These are phyloP conservation scores for Diversispora eburnea DNA, from an alignment of 192 early-diverging fungal genomes.

Conservation along the genomic window DNA sequence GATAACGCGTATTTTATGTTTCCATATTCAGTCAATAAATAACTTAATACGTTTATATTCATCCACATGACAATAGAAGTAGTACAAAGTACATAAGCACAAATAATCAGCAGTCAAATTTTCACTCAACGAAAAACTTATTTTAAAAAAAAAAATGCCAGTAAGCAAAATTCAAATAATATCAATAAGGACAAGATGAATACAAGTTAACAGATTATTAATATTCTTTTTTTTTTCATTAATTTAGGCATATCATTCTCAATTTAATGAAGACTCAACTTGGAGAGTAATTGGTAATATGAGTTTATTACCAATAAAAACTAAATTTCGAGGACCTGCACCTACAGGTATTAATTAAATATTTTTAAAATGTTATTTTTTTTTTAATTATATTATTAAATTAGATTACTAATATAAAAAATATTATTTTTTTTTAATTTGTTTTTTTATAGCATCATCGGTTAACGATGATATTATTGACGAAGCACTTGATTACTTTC, in stretches of 20 bases:
- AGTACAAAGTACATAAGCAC: no score
- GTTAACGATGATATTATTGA: slow-evolving; percentile 84
- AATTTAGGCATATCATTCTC: slow-evolving; percentile 80
- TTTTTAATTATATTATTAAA: background rate
- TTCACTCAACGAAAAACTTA: no score
- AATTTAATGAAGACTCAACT: slow-evolving; percentile 63
- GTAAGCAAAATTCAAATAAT: no score
- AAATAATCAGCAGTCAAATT: no score
- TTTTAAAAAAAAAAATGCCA: no score
- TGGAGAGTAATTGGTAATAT: slow-evolving; percentile 77
- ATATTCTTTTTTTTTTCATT: no score
- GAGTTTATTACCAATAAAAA: slow-evolving; percentile 84
- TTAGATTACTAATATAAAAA: background rate
- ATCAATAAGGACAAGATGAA: no score
- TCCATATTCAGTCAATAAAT: no score
- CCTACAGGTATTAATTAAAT: slow-evolving; percentile 49
- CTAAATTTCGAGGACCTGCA: slow-evolving; percentile 81
- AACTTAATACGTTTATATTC: no score
- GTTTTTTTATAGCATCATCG: slow-evolving; percentile 42
- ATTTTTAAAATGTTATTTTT: slow-evolving; percentile 9
- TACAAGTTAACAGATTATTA: no score
- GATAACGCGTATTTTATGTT: no score
- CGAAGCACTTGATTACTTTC: slow-evolving; percentile 90
- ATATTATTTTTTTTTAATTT: background rate
- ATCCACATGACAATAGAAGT: no score